phyloP scores from a whole-genome alignment of 2,329 filamentous ascomycete genomes.

The Trichoderma sp. region DNA sequence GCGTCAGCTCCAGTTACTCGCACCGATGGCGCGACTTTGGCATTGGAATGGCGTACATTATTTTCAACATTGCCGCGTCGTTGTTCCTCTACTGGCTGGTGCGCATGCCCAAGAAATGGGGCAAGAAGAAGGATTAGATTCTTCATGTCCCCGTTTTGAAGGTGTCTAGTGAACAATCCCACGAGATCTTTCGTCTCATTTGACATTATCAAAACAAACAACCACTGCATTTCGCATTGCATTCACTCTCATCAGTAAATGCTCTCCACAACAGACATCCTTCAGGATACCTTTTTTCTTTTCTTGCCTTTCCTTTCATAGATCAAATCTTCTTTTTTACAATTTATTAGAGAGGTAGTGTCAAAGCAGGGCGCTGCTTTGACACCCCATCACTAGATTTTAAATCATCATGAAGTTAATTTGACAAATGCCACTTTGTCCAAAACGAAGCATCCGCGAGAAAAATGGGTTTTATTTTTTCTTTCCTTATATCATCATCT shows the following conservation, averaged over 20 bases:
- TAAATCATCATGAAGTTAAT: not conserved
- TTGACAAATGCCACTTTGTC: not conserved
- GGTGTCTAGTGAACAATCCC: not conserved
- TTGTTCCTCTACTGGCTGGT: constrained; percentile 14
- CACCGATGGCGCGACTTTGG: constrained; percentile 14
- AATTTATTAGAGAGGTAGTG: not conserved
- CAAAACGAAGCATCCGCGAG: not conserved
- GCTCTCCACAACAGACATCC: not conserved
- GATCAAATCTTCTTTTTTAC: not conserved
- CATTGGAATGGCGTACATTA: constrained; percentile 7
- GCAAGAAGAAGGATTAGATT: constrained; percentile 39
- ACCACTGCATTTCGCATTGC: not conserved
- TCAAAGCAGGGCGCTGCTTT: too few relatives aligned
- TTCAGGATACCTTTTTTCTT: not conserved
- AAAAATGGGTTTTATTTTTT: not conserved
- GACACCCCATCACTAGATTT: not conserved
- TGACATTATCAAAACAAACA: not conserved
- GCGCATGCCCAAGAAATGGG: constrained; percentile 25
- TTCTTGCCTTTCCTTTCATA: not conserved
- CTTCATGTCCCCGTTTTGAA: not conserved
- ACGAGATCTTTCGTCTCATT: not conserved
- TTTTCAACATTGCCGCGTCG: constrained; percentile 8
- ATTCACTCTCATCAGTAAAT: not conserved
- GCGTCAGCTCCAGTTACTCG: constrained; percentile 2
- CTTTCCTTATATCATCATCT: not conserved